These are phyloP conservation scores for Drechslera avenae DNA, from an alignment of 2,329 filamentous ascomycete genomes.

Conservation along the genomic window DNA sequence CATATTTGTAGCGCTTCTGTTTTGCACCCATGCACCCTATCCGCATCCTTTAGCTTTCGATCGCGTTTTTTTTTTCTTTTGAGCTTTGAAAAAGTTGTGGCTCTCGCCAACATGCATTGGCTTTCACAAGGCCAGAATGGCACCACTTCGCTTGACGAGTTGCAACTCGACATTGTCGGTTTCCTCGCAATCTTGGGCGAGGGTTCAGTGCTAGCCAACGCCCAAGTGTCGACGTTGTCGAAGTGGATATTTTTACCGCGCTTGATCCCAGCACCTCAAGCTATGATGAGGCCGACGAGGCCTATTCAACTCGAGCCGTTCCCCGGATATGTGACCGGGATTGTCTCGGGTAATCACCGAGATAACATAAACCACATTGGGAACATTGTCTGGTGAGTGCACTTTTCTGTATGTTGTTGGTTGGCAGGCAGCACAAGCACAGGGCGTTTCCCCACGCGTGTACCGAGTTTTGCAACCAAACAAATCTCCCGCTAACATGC, in stretches of 20 bases:
- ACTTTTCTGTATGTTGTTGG: background rate
- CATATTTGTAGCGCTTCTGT: conserved; percentile 2
- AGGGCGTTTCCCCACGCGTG: no score
- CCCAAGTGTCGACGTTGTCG: conserved; percentile 57
- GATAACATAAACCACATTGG: conserved; percentile 57
- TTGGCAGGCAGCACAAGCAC: no score
- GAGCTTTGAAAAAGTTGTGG: conserved; percentile 6
- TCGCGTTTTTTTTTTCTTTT: conserved; percentile 12
- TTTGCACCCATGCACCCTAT: conserved; percentile 28
- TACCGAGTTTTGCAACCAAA: no score
- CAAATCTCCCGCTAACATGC: conserved; percentile 7
- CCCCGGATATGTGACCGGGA: conserved; percentile 51
- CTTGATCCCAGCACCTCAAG: conserved; percentile 58
- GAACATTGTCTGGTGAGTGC: conserved; percentile 51
- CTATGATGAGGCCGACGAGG: conserved; percentile 53
- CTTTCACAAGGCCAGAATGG: conserved; percentile 34
- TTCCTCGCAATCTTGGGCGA: conserved; percentile 61
- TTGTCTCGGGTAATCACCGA: conserved; percentile 55
- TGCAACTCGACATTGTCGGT: conserved; percentile 62
- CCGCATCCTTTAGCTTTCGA: conserved; percentile 15
- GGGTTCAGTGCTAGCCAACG: conserved; percentile 56
- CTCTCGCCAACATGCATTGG: conserved; percentile 43
- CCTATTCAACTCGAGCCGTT: conserved; percentile 51
- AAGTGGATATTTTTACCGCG: conserved; percentile 57
- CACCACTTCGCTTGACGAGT: conserved; percentile 35